These are phyloP conservation scores for Verbena officinalis DNA, from an alignment of 257 asterid species.

Conservation along the genomic window DNA sequence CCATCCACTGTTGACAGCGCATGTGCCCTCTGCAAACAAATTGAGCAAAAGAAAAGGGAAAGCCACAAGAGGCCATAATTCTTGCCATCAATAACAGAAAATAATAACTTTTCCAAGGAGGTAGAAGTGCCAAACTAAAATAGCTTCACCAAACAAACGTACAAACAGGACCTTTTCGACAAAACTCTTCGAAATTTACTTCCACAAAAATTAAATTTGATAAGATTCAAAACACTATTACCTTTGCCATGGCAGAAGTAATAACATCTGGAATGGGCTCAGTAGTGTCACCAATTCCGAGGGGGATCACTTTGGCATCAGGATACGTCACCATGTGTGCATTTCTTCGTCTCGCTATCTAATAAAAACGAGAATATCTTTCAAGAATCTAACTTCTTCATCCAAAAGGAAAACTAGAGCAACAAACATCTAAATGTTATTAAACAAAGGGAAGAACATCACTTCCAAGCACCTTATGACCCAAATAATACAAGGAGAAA, in stretches of 20 bases:
- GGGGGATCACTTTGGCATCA: slow-evolving; percentile 90
- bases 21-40: slow-evolving; percentile 60
- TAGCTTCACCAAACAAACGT: not conserved
- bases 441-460: not conserved
- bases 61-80: slow-evolving; percentile 4
- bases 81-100: not conserved
- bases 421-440: not conserved
- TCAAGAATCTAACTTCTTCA: slow-evolving; percentile 11
- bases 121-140: not conserved
- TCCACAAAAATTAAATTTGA: slow-evolving; percentile 8
- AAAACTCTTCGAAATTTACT: slow-evolving; percentile 9
- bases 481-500: not conserved
- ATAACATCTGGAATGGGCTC: slow-evolving; percentile 95
- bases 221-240: slow-evolving; percentile 30
- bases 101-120: slow-evolving; percentile 2
- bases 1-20: slow-evolving; percentile 83
- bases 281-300: slow-evolving; percentile 97
- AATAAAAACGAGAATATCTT: slow-evolving; percentile 25
- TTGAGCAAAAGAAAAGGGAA: slow-evolving; percentile 13
- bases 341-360: slow-evolving; percentile 85
- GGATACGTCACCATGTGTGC: slow-evolving; percentile 81
- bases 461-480: slow-evolving; percentile 2
- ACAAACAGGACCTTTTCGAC: slow-evolving; percentile 5
- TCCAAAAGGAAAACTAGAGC: slow-evolving; percentile 1
- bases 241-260: slow-evolving; percentile 90